A percentile compares a stretch with the other conserved stretches of the same genome.
phyloP scores from a whole-genome alignment of 108 stramenopile species.

The Pinguiococcus pyrenoidosus region DNA sequence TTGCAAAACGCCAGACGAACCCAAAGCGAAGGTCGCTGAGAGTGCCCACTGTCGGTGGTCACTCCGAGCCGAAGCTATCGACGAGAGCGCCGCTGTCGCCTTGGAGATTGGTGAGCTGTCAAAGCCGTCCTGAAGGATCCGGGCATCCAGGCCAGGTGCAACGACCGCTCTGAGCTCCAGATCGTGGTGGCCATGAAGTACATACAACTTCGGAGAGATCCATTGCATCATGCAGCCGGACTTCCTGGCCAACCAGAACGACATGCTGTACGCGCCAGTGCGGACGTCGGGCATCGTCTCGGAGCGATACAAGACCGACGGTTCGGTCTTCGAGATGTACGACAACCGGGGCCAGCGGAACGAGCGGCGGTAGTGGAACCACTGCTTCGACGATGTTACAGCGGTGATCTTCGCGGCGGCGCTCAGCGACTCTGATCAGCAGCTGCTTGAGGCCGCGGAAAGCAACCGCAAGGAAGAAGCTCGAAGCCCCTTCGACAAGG shows the following conservation, averaged over 20 bases:
- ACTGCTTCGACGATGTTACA: constrained; percentile 50
- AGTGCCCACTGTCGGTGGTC: no score
- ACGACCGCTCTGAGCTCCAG: constrained; percentile 33
- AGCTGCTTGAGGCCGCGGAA: constrained; percentile 38
- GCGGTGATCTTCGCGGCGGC: constrained; percentile 60
- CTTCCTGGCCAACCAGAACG: constrained; percentile 34
- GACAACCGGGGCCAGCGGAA: constrained; percentile 48
- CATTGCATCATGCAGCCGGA: constrained; percentile 32
- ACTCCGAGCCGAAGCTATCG: no score
- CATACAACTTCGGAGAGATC: constrained; percentile 41
- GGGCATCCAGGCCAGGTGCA: constrained; percentile 35
- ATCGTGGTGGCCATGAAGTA: constrained; percentile 43
- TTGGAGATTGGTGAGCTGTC: constrained; percentile 24
- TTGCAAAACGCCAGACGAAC: no score
- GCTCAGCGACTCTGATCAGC: constrained; percentile 55
- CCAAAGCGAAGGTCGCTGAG: no score
- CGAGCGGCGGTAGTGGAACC: constrained; percentile 50
- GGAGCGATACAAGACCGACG: constrained; percentile 40
- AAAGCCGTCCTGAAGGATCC: constrained; percentile 32
- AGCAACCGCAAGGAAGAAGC: constrained; percentile 47
- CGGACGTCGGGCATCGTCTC: constrained; percentile 43
- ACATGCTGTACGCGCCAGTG: constrained; percentile 40
- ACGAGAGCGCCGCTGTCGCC: constrained; percentile 29
- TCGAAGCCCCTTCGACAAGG: constrained; percentile 48
- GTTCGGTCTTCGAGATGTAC: constrained; percentile 41